Evolutionary conservation across 2,329 filamentous ascomycete genomes (phyloP).

Genomic region (Elsinoe fawcettii): DNA sequence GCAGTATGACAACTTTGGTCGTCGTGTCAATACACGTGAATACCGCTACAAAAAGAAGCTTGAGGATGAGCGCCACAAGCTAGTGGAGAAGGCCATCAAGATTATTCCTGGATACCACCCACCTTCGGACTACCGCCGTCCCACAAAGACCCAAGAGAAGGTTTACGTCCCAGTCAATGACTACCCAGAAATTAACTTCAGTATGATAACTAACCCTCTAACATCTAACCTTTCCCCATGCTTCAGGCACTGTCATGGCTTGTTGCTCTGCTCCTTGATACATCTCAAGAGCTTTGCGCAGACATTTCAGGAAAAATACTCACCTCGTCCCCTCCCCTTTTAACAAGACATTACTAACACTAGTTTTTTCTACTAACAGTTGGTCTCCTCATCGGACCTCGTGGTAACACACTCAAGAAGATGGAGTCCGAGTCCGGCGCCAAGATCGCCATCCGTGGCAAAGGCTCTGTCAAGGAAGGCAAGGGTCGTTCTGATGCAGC

Average conservation of each 20-base stretch:
- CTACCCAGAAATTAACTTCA: slow-evolving; percentile 99
- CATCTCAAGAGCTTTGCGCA: slow-evolving; percentile 1
- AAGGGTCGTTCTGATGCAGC: slow-evolving; percentile 98
- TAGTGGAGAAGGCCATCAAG: slow-evolving; percentile 99
- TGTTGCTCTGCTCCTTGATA: slow-evolving; percentile 5
- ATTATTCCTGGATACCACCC: slow-evolving; percentile 99
- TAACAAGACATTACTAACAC: slow-evolving; percentile 63
- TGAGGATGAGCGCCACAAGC: slow-evolving; percentile 96
- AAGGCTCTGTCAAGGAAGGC: slow-evolving; percentile 98
- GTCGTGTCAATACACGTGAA: slow-evolving; percentile 98
- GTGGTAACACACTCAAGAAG: slow-evolving; percentile 99
- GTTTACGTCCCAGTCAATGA: slow-evolving; percentile 99
- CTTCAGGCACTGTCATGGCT: not conserved
- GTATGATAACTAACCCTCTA: slow-evolving; percentile 99
- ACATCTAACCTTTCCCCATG: slow-evolving; percentile 32
- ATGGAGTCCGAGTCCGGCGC: slow-evolving; percentile 97
- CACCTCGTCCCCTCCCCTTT: not conserved
- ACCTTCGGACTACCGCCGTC: slow-evolving; percentile 94
- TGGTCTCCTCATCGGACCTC: slow-evolving; percentile 98
- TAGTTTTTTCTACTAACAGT: slow-evolving; percentile 81
- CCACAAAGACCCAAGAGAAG: slow-evolving; percentile 99
- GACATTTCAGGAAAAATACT: not conserved
- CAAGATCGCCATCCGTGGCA: slow-evolving; percentile 99
- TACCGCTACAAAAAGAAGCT: slow-evolving; percentile 96
- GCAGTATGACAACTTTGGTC: slow-evolving; percentile 98